Base-by-base conservation (phyloP, 2,329 filamentous ascomycete genomes). In the Aureobasidium subglaciale region DNA sequence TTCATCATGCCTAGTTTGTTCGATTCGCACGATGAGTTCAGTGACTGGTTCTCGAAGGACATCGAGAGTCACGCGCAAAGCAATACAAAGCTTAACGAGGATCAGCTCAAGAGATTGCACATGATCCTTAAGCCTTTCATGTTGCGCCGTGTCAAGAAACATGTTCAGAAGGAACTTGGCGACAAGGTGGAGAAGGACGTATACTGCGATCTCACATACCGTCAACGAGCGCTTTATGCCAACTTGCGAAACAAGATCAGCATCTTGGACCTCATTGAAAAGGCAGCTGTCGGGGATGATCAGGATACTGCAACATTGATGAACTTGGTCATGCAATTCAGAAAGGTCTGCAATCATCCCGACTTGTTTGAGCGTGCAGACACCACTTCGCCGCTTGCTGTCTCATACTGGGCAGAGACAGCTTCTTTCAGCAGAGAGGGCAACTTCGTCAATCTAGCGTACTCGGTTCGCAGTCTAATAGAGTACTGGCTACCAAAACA, bases 1-100 rank as follows among this genome's bases (percentile, higher is more conserved):
- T 99, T 99, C 75, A 97, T 97, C 75, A 97, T 99, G 93, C 93
- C 93, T n/a, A 96, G 89, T 40, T 79, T 99, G 50, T 99, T 99
- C 72, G 93, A 93, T 71, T 92, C 87, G 0, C 89, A 93, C 71
- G 89, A 95, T 67, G 89, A 93, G 66, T 95, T 95, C 67, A 92
- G 87, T 73, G 89, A 93, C 64, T 95, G 89, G 89, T 95, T 95
- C 70, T 92, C 88, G 54, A 93, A 93, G 73, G 89, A 93, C 63
- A 99, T 99, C 60, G 93, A 99, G 72, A 97, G 91, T 35, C 93
- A 99, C 69, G 93, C 93, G 0, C 92, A 96, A 74, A 96, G 90
- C 71, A 97, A 99, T 68, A 97, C 92, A n/a, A 97, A 97, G 70
- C 85, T 99, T 58, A 99, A 99, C 66, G 93, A 99, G 70, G 92